Evolutionary conservation across 495 filamentous ascomycete species (phyloP), one percentile per base, ranked within the genome.

Genomic region (Penicillium silybi): DNA sequence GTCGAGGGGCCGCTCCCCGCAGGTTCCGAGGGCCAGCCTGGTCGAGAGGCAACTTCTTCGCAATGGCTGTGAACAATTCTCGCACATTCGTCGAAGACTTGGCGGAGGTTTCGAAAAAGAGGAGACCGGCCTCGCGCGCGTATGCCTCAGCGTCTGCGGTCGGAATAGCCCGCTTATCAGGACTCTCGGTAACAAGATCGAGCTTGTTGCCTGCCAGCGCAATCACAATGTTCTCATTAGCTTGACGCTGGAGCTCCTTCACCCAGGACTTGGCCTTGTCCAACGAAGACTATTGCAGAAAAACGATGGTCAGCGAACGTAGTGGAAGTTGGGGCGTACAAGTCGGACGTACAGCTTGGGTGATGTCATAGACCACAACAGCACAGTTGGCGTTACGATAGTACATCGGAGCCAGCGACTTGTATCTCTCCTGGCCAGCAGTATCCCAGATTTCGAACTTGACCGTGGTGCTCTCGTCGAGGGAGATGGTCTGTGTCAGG

Each of bases 361-460:
- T 97, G 65, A 98, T 96, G 73, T 98, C 93, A 73, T 98, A 98
- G 53, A 98, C 93, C 22, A 98, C 93, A 34, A 98, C 92, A 17
- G 93, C 93, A 71, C 93, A 97, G 82, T 98, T 97, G 39, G 93
- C 93, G 70, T 98, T 98, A 58, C 93, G 80, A 71, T 98, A 98
- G 77, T 98, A 98, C 93, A 98, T 98, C 47, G 93, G 93, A 44
- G 93, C 95, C 56, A 98, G 75, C 6, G 92, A 97, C 80, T 97
- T 97, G 77, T 97, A 98, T 60, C 93, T 82, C 66, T 98, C 93
- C 76, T 98, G 93, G 48, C 93, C 93, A 41, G 93, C 93, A 17
- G 93, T 98, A 74, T 98, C 93, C 93, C 93, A 98, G 65, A 98
- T 98, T 76, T 98, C 93, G 65, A 98, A 98, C 76, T 98, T 98